A percentile compares a stretch with the other conserved stretches of the same genome.
phyloP scores from a whole-genome alignment of 2,329 filamentous ascomycete genomes.

The Pseudogymnoascus sp. region DNA sequence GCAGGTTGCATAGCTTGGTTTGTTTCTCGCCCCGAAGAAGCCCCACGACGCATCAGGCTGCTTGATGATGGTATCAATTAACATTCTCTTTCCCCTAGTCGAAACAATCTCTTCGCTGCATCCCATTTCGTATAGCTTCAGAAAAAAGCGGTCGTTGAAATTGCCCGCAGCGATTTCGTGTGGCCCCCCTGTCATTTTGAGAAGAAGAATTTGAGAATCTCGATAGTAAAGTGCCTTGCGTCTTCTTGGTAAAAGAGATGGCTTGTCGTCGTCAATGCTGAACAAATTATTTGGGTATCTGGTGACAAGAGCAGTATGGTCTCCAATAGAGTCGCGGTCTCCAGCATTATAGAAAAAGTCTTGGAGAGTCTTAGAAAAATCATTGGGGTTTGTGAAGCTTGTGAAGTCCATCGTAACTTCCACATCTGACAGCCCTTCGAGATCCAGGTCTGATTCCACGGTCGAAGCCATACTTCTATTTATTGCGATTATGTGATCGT shows the following conservation, averaged over 20 bases:
- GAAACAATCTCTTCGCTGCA: too few relatives aligned
- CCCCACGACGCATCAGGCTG: too few relatives aligned
- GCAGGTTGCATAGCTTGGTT: too few relatives aligned
- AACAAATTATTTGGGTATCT: neutral
- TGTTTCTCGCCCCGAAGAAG: too few relatives aligned
- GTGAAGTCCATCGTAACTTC: neutral
- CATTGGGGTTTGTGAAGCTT: neutral
- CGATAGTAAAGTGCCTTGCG: neutral
- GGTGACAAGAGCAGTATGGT: neutral
- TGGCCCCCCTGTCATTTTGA: neutral
- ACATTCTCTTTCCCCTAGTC: too few relatives aligned
- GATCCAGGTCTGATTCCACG: neutral
- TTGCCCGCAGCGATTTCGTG: neutral
- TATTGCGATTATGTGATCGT: neutral
- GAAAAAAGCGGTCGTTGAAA: too few relatives aligned
- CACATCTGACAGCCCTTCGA: neutral
- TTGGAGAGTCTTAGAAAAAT: neutral
- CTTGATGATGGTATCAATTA: too few relatives aligned
- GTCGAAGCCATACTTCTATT: neutral
- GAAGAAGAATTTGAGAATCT: neutral
- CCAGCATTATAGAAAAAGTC: neutral
- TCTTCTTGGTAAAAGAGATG: neutral
- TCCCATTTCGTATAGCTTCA: too few relatives aligned
- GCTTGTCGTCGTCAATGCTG: neutral
- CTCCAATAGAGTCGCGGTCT: neutral